Percentiles rank a stretch among this genome's conserved stretches.
phyloP scores from a whole-genome alignment of 1,284 basidiomycete species.

The Waitea zeae region DNA sequence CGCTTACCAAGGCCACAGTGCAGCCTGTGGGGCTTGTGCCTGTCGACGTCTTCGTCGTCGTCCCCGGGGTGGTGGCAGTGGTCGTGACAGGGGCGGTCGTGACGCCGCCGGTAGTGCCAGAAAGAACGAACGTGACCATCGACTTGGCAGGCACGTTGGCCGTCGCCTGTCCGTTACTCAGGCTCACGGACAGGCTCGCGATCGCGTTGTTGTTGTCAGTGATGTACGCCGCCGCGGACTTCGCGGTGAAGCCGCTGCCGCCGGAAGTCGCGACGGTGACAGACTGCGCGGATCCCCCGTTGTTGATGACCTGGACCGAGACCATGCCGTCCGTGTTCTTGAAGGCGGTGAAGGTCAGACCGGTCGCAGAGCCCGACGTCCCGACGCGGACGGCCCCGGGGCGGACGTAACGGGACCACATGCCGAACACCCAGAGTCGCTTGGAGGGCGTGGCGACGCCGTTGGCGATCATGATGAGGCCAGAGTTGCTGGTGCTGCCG shows the following conservation, averaged over 20 bases:
- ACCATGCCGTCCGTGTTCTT: conserved; percentile 10
- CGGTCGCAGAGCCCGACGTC: conserved; percentile 5
- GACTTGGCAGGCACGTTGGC: conserved; percentile 1
- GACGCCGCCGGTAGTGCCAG: no score
- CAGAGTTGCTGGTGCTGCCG: conserved; percentile 8
- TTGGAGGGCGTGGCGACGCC: conserved; percentile 8
- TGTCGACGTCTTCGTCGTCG: no score
- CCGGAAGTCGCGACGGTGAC: conserved; percentile 6
- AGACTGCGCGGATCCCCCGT: conserved; percentile 4
- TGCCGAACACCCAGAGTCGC: conserved; percentile 12
- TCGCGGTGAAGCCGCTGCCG: conserved; percentile 8
- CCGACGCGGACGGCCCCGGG: conserved; percentile 11
- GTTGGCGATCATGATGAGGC: conserved; percentile 8
- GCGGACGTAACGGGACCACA: conserved; percentile 10
- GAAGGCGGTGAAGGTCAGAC: conserved; percentile 9
- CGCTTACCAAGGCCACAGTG: no score
- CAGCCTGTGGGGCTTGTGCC: no score
- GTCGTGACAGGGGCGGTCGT: no score
- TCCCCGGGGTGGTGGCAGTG: no score
- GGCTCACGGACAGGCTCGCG: not conserved
- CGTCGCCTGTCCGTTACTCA: not conserved
- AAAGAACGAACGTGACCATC: conserved; percentile 1
- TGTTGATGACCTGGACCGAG: conserved; percentile 9
- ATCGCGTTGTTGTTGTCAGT: conserved; percentile 4
- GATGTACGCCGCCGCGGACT: conserved; percentile 5